Percentiles rank a stretch among this genome's conserved stretches.
These are phyloP conservation scores for Paraconiothyrium sp. DNA, from an alignment of 2,329 filamentous ascomycete genomes.

Conservation along the genomic window DNA sequence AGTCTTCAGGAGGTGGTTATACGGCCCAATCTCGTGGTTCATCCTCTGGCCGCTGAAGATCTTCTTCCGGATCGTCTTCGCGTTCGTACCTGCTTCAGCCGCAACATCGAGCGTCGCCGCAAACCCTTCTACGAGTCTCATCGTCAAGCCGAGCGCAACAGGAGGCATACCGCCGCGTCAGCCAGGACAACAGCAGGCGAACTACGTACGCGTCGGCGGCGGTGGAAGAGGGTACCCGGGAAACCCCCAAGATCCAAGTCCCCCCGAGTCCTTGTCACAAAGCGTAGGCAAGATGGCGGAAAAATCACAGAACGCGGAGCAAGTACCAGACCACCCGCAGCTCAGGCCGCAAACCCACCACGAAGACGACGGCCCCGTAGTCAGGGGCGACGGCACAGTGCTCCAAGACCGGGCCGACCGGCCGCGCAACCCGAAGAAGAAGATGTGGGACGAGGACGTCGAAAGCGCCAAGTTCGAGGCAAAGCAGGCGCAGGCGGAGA, in stretches of 20 bases:
- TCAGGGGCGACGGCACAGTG: conserved; percentile 57
- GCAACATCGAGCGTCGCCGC: conserved; percentile 31
- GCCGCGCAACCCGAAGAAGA: conserved; percentile 67
- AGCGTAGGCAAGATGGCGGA: conserved; percentile 57
- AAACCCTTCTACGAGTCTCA: conserved; percentile 47
- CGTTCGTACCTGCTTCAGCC: conserved; percentile 59
- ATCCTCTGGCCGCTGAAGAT: conserved; percentile 82
- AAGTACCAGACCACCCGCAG: conserved; percentile 30
- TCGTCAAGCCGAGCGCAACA: conserved; percentile 57
- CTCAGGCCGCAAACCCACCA: conserved; percentile 32
- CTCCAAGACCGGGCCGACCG: conserved; percentile 50
- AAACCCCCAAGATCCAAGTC: conserved; percentile 52
- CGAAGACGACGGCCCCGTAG: conserved; percentile 44
- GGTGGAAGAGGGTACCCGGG: conserved; percentile 57
- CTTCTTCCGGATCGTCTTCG: conserved; percentile 67
- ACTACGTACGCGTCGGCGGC: conserved; percentile 59
- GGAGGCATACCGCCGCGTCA: conserved; percentile 46
- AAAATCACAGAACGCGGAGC: conserved; percentile 33
- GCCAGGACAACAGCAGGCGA: conserved; percentile 36
- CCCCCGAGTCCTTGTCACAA: conserved; percentile 49
- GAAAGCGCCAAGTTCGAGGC: conserved; percentile 44
- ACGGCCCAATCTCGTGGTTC: conserved; percentile 90
- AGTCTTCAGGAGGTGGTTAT: conserved; percentile 82
- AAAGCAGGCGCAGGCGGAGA: conserved; percentile 26
- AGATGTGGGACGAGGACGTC: conserved; percentile 65